Percentiles rank a stretch among this genome's conserved stretches.
Evolutionary conservation across 164 flowering plant genomes (phyloP).

Genomic region (Warburgia ugandensis): DNA sequence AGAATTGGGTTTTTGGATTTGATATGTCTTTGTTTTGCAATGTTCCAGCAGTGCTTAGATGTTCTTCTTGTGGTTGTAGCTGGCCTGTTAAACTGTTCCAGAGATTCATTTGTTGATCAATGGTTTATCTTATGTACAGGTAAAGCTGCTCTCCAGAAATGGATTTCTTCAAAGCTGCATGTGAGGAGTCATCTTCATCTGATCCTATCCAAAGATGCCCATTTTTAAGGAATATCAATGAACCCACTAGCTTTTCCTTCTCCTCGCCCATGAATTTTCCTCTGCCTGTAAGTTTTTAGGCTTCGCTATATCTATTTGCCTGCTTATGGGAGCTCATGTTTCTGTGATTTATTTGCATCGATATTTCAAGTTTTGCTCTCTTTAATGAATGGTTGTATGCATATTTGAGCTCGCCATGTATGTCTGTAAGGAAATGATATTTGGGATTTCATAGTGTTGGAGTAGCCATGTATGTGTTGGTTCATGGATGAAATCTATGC

Average conservation of each 20-base stretch:
- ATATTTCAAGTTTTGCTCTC: not conserved
- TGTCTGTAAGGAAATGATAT: not conserved
- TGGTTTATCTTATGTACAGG: conserved; percentile 1
- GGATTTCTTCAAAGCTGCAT: conserved; percentile 51
- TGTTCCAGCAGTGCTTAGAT: not conserved
- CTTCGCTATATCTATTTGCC: not conserved
- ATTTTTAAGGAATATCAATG: conserved; percentile 84
- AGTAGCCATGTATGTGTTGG: too few relatives aligned
- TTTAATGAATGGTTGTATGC: not conserved
- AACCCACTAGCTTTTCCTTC: conserved; percentile 79
- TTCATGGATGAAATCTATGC: too few relatives aligned
- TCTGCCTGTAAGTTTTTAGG: conserved; percentile 52
- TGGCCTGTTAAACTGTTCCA: not conserved
- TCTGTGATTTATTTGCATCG: not conserved
- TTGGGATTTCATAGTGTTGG: too few relatives aligned
- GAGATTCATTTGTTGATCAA: not conserved
- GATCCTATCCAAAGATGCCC: conserved; percentile 58
- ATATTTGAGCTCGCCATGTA: not conserved
- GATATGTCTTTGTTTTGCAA: not conserved
- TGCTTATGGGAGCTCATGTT: not conserved
- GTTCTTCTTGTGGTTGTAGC: not conserved
- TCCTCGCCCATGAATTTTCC: conserved; percentile 50
- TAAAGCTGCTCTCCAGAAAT: conserved; percentile 20
- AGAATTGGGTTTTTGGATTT: not conserved
- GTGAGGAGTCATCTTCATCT: conserved; percentile 26